Conservation (phyloP, 2,329 filamentous ascomycete genomes). For the Thielaviopsis ethacetica region DNA sequence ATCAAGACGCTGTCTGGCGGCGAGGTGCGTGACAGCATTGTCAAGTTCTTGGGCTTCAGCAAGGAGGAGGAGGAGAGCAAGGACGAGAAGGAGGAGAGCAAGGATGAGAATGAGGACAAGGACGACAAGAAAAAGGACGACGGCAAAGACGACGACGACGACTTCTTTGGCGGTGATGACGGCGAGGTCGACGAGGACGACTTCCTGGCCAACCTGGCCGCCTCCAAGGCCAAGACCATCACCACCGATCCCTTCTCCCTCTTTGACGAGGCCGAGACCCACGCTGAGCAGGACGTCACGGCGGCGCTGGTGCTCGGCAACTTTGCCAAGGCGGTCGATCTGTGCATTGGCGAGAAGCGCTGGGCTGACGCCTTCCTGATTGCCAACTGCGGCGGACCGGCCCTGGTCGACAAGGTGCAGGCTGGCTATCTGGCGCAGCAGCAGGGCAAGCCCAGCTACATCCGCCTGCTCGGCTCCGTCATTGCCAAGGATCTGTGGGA, state of each 20-base stretch:
- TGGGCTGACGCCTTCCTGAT: conserved; percentile 97
- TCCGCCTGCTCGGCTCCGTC: conserved; percentile 77
- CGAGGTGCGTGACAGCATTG: conserved; percentile 70
- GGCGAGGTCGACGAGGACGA: conserved; percentile 54
- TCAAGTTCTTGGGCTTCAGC: conserved; percentile 79
- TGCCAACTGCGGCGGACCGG: conserved; percentile 87
- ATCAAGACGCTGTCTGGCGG: conserved; percentile 60
- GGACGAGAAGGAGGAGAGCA: conserved; percentile 19
- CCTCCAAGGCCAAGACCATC: conserved; percentile 85
- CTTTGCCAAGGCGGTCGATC: conserved; percentile 76
- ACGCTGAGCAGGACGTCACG: conserved; percentile 74
- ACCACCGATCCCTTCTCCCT: conserved; percentile 91
- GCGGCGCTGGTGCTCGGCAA: conserved; percentile 76
- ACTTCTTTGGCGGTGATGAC: conserved; percentile 61
- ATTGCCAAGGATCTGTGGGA: conserved; percentile 97
- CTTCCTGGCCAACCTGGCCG: conserved; percentile 70
- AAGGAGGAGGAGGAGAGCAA: conserved; percentile 26
- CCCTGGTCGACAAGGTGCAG: conserved; percentile 87
- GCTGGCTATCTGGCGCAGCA: conserved; percentile 77
- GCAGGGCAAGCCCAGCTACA: conserved; percentile 71
- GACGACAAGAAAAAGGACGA: conserved; percentile 26
- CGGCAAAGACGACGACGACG: conserved; percentile 52
- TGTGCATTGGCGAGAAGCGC: conserved; percentile 75
- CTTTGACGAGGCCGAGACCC: conserved; percentile 66
- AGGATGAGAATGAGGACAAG: conserved; percentile 36